Evolutionary conservation across 1,139 yeast species (phyloP), one percentile per base, ranked within the genome.

Genomic region (Taphrina pruni): DNA sequence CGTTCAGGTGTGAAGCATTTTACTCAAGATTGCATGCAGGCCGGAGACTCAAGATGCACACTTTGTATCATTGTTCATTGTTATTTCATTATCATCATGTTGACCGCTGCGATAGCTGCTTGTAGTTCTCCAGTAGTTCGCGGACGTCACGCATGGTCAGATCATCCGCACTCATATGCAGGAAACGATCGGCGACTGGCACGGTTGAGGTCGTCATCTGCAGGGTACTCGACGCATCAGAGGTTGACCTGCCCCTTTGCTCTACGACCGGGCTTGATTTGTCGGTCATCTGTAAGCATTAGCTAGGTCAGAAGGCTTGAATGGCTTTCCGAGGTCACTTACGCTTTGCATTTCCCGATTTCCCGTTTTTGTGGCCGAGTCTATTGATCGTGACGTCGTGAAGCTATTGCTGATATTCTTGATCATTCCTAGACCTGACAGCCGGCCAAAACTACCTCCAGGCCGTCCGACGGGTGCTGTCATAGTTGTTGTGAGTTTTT

Each of bases 91-190:
- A 50, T 50, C 35, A 50, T 50, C 54, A 50, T 21, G 5, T 11
- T 26, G 54, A 20, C 5, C 21, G 54, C n/a, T 50, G 54, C n/a
- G 21, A 50, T n/a, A 65, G 17, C 45, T 20, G 38, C 58, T 65
- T 65, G 58, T 65, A 65, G 32, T 48, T 54, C 58, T 50, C 64
- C 17, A 65, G 52, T 12, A 65, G 43, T 38, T 45, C 69, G 36
- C 52, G 48, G 12, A 65, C 69, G 21, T 65, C 69, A 11, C 58
- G 41, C 17, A 65, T 36, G 17, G 56, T 65, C 64, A 65, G 11
- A 14, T 65, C 69, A 9, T 58, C 64, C 9, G 51, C 64, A n/a
- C 45, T 51, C 64, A 65, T 57, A 11, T 56, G 32, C 5, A 58
- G 26, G 36, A 65, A 65, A 14, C 58, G 50, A 20, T 43, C 39